Base-by-base conservation (phyloP, 148 eudicot genomes). In the Selenicereus undatus region DNA sequence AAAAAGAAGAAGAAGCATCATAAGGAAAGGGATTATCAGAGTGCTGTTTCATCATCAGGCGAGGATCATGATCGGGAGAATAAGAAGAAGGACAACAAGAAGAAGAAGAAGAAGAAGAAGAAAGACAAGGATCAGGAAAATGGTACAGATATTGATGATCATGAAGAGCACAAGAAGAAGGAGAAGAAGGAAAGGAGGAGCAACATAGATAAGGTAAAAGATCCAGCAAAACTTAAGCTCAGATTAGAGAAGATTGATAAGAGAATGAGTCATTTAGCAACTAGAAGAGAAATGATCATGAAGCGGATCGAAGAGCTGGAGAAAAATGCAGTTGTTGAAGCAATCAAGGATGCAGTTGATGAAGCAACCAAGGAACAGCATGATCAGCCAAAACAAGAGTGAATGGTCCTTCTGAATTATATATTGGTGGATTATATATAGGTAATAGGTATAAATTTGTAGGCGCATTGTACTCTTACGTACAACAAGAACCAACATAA, bases 201-300 rank as follows among this genome's bases (percentile, higher is more conserved):
- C 85, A 89, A 85, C 75, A 89, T 93, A 76, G 87, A 91, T 83
- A 92, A 91, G 81, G 87, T 86, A 82, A 92, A 82, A 64, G 90
- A 91, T 79, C 86, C 91, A 5, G 30, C 89, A 7, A 90, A 90
- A 79, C 90, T 93, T 22, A 83, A 82, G 84, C 81, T 60, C 21
- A 92, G 89, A 68, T 83, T 92, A 13, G 93, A 89, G 73, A 93
- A 89, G 54, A 64, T 93, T 42, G 93, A 92, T 3, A 71, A 65
- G 14, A 90, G 92, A 79, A 91, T 90, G 79, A 84, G 83, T 50
- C 89, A 82, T 65, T 73, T 93, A 75, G 85, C 45, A 7, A 29
- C 71, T 4, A 91, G 89, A 85, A 90, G 82, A 83, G 93, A 90
- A 8, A 95, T 86, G 60, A 86, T 90, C 50, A 43, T 93, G 77